Base-by-base conservation (phyloP, 2,329 filamentous ascomycete genomes). In the Neopestalotiopsis clavispora region DNA sequence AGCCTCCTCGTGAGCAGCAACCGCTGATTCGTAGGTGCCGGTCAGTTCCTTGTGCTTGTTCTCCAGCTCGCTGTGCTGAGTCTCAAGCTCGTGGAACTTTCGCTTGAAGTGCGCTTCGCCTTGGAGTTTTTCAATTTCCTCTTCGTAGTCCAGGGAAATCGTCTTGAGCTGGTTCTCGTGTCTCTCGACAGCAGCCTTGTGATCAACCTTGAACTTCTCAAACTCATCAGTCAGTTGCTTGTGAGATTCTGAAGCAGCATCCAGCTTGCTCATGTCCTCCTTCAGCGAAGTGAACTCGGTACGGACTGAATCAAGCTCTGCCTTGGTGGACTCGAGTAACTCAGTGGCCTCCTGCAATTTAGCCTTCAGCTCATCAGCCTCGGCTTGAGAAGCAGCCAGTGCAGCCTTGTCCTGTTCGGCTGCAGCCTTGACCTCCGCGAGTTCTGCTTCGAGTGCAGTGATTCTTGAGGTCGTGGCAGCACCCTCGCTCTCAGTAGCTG, bases 91-190 rank as follows among this genome's bases (percentile, higher is more conserved):
- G 69, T 89, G 84, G 70, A 87, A 91, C 78, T 90, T 88, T 72
- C 86, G 86, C 80, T 89, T 90, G 79, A 90, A 89, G 76, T 87
- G 87, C 14, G 89, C 88, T 71, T 91, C 88, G 28, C 88, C 89
- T 68, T 86, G 85, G 17, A 91, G 84, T 68, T 86, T 86, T 74
- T 91, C 89, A 67, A 91, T 90, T 76, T 91, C 89, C n/a, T 85
- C 83, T 75, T 91, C 86, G 72, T 90, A 90, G 72, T 91, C 89
- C 71, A 87, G 82, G 1, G 88, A 88, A 67, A 91, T 78, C 70
- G 84, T 85, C 76, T 87, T 83, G 72, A 91, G 82, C 75, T 89
- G 87, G 72, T 86, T 84, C 70, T 87, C 84, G 74, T 91, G 87
- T 76, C 85, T 86, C 57, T 82, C 80, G 32, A 77, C 75, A 0